Evolutionary conservation across 2,329 filamentous ascomycete genomes (phyloP), one percentile per base, ranked within the genome.

Genomic region (Xylaria digitata): DNA sequence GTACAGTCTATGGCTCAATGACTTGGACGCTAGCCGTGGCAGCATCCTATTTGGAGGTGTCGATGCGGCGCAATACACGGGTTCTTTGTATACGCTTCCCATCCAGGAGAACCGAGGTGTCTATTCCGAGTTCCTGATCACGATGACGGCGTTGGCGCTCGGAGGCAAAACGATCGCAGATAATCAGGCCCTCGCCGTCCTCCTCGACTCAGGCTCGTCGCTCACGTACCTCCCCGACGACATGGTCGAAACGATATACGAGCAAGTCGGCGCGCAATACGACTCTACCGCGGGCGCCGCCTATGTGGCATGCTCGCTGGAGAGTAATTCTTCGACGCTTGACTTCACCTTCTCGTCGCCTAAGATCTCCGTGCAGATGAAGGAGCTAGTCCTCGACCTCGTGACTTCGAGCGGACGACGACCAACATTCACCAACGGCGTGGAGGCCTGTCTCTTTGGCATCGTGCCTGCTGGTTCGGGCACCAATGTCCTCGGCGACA

Each of bases 1-100:
- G 1, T 94, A 90, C 80, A 92, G 90, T 74, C 79, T 95, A 49
- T 94, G 90, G 88, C 82, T 94, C 19, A 91, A 94, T 78, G 90
- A 93, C 74, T 80, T 93, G 7, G 84, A 89, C 69, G 82, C 90
- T 26, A 86, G 79, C 72, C 87, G 83, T 0, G 92, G 92, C 61
- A 89, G 82, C 66, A 89, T 94, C 61, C 80, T 94, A 1, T 94
- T 94, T 72, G 92, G 92, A 34, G 92, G 92, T 34, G 85, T 94
- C 64, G 90, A 94, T 78, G 86, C 84, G 2, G 86, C 80, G 23
- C 88, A 90, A 70, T 94, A 87, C 76, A 75, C 80, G 2, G 91
- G 90, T 21, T 76, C 83, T 3, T 82, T 95, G 34, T 77, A 87
- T 66, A 92, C 90, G 0, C 78, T 95, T 1, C 92, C 92, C 2